Evolutionary conservation across 345 rosid genomes (phyloP).

Genomic region (Nephelium lappaceum): DNA sequence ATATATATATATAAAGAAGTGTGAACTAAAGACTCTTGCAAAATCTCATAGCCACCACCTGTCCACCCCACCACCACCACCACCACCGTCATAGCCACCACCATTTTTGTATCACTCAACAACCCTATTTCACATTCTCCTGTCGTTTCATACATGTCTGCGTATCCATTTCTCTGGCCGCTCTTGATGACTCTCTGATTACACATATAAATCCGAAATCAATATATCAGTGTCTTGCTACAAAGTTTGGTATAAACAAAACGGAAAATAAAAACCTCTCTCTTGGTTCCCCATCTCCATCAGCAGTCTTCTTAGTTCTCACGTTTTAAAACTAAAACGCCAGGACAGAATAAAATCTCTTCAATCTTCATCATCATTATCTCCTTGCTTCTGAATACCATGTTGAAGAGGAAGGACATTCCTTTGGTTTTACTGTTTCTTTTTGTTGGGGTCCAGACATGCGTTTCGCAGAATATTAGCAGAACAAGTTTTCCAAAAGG

Average conservation of each 20-base stretch:
- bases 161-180: background rate
- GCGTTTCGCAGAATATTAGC: slow-evolving; percentile 35
- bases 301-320: background rate
- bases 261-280: too few species aligned
- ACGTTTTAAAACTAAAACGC: background rate
- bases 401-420: slow-evolving; percentile 23
- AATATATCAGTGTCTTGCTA: background rate
- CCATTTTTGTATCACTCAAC: background rate
- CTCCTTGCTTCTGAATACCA: background rate
- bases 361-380: background rate
- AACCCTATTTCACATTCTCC: background rate
- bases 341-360: too few species aligned
- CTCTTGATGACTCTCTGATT: background rate
- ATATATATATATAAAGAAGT: background rate
- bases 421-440: background rate
- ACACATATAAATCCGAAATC: slow-evolving; percentile 3
- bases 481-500: slow-evolving; percentile 54
- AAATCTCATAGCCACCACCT: background rate
- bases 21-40: background rate
- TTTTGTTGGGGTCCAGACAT: slow-evolving; percentile 26
- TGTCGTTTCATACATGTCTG: too few species aligned
- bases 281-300: background rate
- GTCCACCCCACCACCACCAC: too few species aligned
- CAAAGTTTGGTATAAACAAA: background rate
- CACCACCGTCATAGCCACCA: background rate